These are phyloP conservation scores for Diaporthe sp. DNA, from an alignment of 2,329 filamentous ascomycete species.

Conservation along the genomic window DNA sequence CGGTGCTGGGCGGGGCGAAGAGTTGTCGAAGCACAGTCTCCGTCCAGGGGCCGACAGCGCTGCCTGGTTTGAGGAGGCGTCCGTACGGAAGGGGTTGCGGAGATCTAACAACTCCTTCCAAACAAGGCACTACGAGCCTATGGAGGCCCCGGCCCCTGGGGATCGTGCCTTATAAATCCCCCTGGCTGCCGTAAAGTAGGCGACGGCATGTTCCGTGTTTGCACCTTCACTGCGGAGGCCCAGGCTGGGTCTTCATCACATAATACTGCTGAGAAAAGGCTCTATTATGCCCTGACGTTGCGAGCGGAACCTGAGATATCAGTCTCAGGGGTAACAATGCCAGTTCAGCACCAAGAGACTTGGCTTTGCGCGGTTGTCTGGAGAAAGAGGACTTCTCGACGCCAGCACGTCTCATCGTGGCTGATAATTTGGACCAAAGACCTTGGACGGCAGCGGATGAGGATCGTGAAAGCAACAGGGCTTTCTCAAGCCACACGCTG, in stretches of 20 bases:
- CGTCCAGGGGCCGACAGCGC: conserved; percentile 7
- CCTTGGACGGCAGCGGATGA: background rate
- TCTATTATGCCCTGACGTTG: background rate
- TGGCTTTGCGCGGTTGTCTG: background rate
- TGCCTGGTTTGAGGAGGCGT: background rate
- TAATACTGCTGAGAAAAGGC: background rate
- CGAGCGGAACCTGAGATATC: background rate
- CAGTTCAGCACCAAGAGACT: background rate
- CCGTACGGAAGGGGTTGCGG: background rate
- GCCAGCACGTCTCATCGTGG: background rate
- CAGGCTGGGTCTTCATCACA: conserved; percentile 17
- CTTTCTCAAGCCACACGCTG: conserved; percentile 14
- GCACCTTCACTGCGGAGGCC: background rate
- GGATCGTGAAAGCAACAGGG: background rate
- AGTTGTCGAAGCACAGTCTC: background rate
- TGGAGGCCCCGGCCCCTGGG: background rate
- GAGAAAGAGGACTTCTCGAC: background rate
- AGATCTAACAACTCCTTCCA: background rate
- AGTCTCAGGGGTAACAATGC: background rate
- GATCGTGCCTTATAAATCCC: background rate
- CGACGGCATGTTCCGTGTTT: conserved; percentile 8
- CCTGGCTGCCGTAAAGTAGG: background rate
- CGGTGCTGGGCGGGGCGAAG: background rate
- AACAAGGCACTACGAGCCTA: background rate
- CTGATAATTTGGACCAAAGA: background rate